A percentile compares a stretch with the other conserved stretches of the same genome.
Evolutionary conservation across 1,284 basidiomycete genomes (phyloP).

Genomic region (Coniophora puteana): DNA sequence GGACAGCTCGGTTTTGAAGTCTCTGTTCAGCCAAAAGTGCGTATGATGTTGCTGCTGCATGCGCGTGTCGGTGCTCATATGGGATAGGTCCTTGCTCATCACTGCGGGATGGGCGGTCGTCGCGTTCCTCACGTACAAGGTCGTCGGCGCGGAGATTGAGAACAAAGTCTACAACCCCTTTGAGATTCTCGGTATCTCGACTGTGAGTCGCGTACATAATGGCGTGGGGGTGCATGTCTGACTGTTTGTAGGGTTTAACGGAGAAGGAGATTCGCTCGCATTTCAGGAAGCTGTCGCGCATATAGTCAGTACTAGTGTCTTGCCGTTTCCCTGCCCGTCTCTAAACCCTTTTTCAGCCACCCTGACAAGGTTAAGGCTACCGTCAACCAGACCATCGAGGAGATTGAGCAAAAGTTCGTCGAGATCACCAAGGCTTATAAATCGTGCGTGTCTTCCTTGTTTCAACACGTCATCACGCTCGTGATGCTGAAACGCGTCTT

Average conservation of each 20-base stretch:
- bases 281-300: constrained; percentile 90
- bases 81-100: constrained; percentile 51
- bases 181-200: constrained; percentile 82
- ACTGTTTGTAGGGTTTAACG: constrained; percentile 44
- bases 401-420: constrained; percentile 88
- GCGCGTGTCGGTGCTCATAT: constrained; percentile 10
- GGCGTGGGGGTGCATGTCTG: too few species aligned
- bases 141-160: constrained; percentile 56
- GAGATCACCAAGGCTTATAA: constrained; percentile 99
- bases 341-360: constrained; percentile 58
- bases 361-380: constrained; percentile 93
- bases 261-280: constrained; percentile 97
- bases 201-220: constrained; percentile 39
- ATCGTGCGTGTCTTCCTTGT: constrained; percentile 46
- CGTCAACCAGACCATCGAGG: constrained; percentile 84
- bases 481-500: too few species aligned
- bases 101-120: constrained; percentile 76
- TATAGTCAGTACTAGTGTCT: constrained; percentile 68
- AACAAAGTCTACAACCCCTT: constrained; percentile 91
- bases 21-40: constrained; percentile 44
- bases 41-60: constrained; percentile 9
- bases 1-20: constrained; percentile 40
- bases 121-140: constrained; percentile 65
- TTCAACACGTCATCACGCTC: neutral
- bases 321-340: neutral